Base-by-base conservation (phyloP, 257 asterid species). In the Nicotiana obtusifolia region DNA sequence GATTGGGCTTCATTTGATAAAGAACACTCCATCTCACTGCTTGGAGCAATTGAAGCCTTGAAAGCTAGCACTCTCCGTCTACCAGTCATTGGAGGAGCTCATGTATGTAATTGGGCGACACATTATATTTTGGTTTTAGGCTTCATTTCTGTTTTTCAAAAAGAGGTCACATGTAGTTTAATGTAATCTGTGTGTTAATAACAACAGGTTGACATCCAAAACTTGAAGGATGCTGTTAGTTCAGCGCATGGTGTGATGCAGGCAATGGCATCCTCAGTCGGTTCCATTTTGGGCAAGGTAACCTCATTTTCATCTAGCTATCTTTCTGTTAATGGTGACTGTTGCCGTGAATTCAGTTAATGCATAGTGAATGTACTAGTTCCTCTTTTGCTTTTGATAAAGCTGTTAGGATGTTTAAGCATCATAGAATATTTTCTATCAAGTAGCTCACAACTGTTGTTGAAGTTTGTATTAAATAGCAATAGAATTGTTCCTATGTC, bases 61-160 rank as follows among this genome's bases (percentile, higher is more conserved):
- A 94, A 87, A 81, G 98, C 97, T 71, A 95, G 98, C 92, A 94
- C 97, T 80, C 94, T 95, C 66, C 97, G 97, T 49, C 97, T 95
- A 77, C 97, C 99, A 7, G 90, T 93, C 66, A 87, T 86, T 53
- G 97, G 91, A 86, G 97, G 97, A 87, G 97, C 95, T 86, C 85
- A 82, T 67, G 99, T 95, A 92, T 64, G 97, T 82, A 26, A 80
- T 65, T 33, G 26, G 16, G 41, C 1, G 37, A 73, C 61, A 49
- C 78, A 6, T 20, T n/a, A 71, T 71, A 49, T 73, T 47, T 24
- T 47, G 15, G 3, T 47, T 73, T 24, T 73, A 73, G 41, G 5
- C 30, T 73, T 47, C 19, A 26, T 47, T 73, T 47, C 79, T 73
- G 61, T 24, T 73, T 33, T 73, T 73, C 41, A 47, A 35, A 47